A percentile compares a stretch with the other conserved stretches of the same genome.
These are phyloP conservation scores for Cercospora brassicicola DNA, from an alignment of 2,329 filamentous ascomycete species.

Conservation along the genomic window DNA sequence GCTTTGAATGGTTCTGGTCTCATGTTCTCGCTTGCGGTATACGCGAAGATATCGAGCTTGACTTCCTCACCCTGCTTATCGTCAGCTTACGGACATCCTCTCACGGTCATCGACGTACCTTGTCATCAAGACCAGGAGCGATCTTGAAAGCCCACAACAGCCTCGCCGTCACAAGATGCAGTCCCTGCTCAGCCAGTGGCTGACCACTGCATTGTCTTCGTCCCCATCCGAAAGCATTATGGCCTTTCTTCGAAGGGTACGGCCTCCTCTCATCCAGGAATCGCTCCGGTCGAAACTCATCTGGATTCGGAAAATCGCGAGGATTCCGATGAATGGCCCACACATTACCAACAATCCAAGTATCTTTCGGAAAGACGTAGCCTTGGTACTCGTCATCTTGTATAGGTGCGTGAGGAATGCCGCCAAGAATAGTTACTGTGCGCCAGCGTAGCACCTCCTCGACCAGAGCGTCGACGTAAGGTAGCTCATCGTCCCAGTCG, in stretches of 20 bases:
- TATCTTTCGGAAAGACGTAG: background rate
- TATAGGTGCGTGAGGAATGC: background rate
- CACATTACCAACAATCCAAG: background rate
- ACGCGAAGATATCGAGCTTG: background rate
- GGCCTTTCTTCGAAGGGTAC: background rate
- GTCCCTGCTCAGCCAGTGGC: background rate
- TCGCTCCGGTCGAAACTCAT: background rate
- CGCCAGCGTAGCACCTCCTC: background rate
- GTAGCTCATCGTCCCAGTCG: background rate
- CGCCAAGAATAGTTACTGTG: background rate
- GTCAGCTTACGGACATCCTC: background rate
- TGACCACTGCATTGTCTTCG: background rate
- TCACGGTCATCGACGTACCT: background rate
- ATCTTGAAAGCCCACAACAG: background rate
- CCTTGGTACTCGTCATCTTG: background rate
- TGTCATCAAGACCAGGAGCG: background rate
- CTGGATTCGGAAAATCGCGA: background rate
- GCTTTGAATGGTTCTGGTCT: no score
- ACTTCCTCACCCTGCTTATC: background rate
- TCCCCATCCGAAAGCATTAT: background rate
- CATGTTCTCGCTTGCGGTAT: no score
- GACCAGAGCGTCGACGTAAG: background rate
- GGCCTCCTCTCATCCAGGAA: background rate
- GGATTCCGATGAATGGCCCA: background rate
- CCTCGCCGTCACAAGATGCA: background rate